Evolutionary conservation across 345 rosid genomes (phyloP).

Genomic region (Pistacia vera): DNA sequence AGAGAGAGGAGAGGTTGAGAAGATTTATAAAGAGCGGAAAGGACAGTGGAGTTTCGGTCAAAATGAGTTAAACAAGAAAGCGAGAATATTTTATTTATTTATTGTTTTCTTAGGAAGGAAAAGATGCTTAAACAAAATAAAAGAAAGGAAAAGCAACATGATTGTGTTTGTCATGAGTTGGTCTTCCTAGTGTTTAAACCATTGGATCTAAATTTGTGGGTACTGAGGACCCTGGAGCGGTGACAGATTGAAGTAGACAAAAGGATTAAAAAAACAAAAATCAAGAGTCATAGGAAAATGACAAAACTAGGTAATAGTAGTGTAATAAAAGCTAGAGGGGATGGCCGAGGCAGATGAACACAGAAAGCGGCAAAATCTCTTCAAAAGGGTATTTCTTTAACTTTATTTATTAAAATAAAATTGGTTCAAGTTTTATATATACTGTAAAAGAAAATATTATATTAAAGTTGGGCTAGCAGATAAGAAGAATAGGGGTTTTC

Average conservation of each 20-base stretch:
- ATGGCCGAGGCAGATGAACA: neutral
- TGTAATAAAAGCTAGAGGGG: neutral
- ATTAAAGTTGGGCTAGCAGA: neutral
- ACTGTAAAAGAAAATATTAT: neutral
- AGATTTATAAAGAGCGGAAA: conserved; percentile 57
- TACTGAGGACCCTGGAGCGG: conserved; percentile 12
- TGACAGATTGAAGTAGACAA: neutral
- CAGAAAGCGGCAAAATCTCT: conserved; percentile 21
- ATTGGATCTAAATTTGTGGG: conserved; percentile 18
- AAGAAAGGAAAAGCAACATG: too few relatives aligned
- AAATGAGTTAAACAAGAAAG: conserved; percentile 26
- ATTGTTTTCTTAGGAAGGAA: neutral
- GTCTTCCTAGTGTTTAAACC: neutral
- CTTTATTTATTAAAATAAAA: neutral
- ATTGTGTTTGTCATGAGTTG: too few relatives aligned
- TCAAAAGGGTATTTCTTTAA: conserved; percentile 1
- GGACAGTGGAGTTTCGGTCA: conserved; percentile 44
- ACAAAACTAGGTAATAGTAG: neutral
- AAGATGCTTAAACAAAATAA: neutral
- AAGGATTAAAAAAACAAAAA: conserved; percentile 3
- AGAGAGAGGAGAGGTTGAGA: conserved; percentile 45
- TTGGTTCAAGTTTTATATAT: neutral
- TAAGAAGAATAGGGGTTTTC: neutral
- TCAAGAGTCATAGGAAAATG: conserved; percentile 9
- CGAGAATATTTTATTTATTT: conserved; percentile 8